phyloP scores from a whole-genome alignment of 208 protist genomes.

The Crithidia expoeki region DNA sequence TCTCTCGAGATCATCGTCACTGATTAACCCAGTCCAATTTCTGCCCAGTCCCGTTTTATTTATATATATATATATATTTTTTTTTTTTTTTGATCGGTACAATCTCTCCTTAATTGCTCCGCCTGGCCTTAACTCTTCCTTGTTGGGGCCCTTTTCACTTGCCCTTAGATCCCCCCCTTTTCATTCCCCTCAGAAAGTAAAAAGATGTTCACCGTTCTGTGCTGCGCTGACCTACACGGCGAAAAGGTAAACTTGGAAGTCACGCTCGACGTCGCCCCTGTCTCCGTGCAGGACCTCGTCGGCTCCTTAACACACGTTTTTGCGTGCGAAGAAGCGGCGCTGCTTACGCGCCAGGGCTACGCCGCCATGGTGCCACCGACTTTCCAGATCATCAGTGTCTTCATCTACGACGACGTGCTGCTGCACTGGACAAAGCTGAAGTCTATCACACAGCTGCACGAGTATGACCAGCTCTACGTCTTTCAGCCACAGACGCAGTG shows the following conservation, averaged over 20 bases:
- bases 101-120: too few relatives aligned
- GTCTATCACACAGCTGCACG: constrained; percentile 62
- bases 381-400: constrained; percentile 51
- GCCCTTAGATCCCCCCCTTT: background rate
- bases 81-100: too few relatives aligned
- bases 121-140: too few relatives aligned
- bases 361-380: background rate
- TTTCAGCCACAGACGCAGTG: constrained; percentile 73
- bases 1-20: too few relatives aligned
- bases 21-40: too few relatives aligned
- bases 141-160: background rate
- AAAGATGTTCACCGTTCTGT: constrained; percentile 75
- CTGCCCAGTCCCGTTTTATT: too few relatives aligned
- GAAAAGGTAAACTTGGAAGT: constrained; percentile 86
- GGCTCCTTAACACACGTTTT: constrained; percentile 44
- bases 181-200: background rate
- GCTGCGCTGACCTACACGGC: constrained; percentile 75
- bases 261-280: constrained; percentile 44
- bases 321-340: constrained; percentile 33
- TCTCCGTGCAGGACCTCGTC: constrained; percentile 46
- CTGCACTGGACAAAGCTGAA: constrained; percentile 65
- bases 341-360: background rate
- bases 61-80: too few relatives aligned
- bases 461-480: constrained; percentile 87
- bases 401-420: constrained; percentile 74